phyloP scores from a whole-genome alignment of 495 filamentous ascomycete species.

The Aspergillus kassunensis region DNA sequence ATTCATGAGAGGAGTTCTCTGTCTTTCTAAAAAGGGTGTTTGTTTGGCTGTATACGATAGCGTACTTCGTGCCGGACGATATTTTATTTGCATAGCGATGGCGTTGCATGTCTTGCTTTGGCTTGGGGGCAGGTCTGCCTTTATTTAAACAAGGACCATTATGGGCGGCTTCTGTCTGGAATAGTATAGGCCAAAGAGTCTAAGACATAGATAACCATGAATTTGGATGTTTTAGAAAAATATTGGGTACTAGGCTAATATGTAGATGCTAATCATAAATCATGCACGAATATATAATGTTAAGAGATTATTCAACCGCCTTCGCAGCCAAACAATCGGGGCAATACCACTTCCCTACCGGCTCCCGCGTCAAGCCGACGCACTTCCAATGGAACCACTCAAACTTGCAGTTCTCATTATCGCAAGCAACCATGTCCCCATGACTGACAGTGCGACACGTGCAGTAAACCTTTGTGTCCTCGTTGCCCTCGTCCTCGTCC shows the following conservation, averaged over 20 bases:
- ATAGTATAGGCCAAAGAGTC: constrained; percentile 2
- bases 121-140: constrained; percentile 13
- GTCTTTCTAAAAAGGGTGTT: background rate
- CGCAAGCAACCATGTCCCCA: constrained; percentile 98
- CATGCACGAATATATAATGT: no score
- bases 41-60: constrained; percentile 16
- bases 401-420: constrained; percentile 85
- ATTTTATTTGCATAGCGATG: constrained; percentile 40
- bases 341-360: constrained; percentile 90
- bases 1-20: constrained; percentile 31
- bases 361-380: constrained; percentile 84
- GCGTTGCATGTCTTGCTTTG: constrained; percentile 30
- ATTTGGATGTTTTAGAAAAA: no score
- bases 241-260: no score
- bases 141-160: constrained; percentile 7
- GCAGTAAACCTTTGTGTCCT: constrained; percentile 89
- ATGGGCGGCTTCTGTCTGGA: constrained; percentile 5
- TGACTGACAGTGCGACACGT: constrained; percentile 87
- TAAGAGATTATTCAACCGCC: constrained; percentile 5
- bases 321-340: constrained; percentile 61
- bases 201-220: background rate
- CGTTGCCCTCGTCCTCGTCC: constrained; percentile 77
- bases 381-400: constrained; percentile 99
- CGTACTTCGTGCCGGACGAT: constrained; percentile 11
- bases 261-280: no score